A percentile compares a stretch with the other conserved stretches of the same genome.
Conservation (phyloP, 2,329 filamentous ascomycete species). For the Hypoxylon rubiginosum region DNA sequence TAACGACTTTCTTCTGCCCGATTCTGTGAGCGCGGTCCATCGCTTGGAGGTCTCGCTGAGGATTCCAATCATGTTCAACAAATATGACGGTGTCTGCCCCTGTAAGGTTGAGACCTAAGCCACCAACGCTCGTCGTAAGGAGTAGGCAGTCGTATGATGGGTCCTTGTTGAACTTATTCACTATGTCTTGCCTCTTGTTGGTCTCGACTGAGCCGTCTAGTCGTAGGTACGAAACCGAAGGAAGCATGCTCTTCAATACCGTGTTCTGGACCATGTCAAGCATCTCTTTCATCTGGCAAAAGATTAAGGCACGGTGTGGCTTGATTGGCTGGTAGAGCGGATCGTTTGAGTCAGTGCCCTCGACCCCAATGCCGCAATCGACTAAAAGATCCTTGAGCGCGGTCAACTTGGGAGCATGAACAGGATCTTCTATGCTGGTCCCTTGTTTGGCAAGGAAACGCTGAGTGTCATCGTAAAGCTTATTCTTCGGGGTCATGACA, state of each 20-base stretch:
- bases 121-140: slow-evolving; percentile 94
- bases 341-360: slow-evolving; percentile 71
- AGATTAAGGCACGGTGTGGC: slow-evolving; percentile 93
- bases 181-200: slow-evolving; percentile 94
- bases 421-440: slow-evolving; percentile 84
- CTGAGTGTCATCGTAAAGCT: slow-evolving; percentile 90
- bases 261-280: slow-evolving; percentile 98
- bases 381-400: slow-evolving; percentile 93
- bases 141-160: slow-evolving; percentile 95
- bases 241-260: slow-evolving; percentile 90
- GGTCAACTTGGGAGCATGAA: slow-evolving; percentile 91
- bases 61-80: slow-evolving; percentile 99
- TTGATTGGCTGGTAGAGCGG: slow-evolving; percentile 85
- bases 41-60: slow-evolving; percentile 97
- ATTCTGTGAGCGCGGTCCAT: slow-evolving; percentile 99
- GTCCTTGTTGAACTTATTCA: slow-evolving; percentile 98
- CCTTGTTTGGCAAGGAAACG: slow-evolving; percentile 82
- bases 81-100: slow-evolving; percentile 99
- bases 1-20: slow-evolving; percentile 99
- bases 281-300: slow-evolving; percentile 99
- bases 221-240: slow-evolving; percentile 92
- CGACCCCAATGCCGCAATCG: slow-evolving; percentile 95
- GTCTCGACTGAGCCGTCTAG: slow-evolving; percentile 94
- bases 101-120: slow-evolving; percentile 92
- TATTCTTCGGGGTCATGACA: slow-evolving; percentile 94